These are phyloP conservation scores for Collybia nuda DNA, from an alignment of 768 basidiomycete species.

Conservation along the genomic window DNA sequence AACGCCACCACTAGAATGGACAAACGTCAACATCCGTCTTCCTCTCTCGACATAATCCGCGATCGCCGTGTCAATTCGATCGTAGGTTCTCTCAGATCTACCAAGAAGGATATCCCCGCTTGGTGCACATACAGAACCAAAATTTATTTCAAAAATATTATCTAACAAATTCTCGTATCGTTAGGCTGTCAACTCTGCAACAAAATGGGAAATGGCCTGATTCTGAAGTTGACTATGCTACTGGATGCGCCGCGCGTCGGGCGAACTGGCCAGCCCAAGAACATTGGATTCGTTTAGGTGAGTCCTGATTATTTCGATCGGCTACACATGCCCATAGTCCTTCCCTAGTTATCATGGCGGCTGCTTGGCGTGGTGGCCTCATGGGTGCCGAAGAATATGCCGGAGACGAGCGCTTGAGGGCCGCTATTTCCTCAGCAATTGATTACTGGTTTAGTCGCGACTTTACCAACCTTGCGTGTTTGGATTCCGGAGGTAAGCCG, in stretches of 20 bases:
- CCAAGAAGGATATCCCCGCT: constrained; percentile 11
- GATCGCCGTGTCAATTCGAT: constrained; percentile 16
- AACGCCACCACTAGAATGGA: constrained; percentile 9
- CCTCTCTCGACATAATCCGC: constrained; percentile 8
- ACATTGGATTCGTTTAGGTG: constrained; percentile 50
- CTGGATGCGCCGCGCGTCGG: constrained; percentile 48
- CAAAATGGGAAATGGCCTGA: constrained; percentile 44
- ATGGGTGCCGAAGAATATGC: constrained; percentile 34
- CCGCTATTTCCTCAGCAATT: constrained; percentile 39
- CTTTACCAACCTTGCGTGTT: constrained; percentile 43
- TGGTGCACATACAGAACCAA: constrained; percentile 5
- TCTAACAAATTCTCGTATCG: background rate
- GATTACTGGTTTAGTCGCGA: constrained; percentile 54
- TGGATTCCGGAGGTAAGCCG: constrained; percentile 41
- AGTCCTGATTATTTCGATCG: constrained; percentile 8
- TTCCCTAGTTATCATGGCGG: constrained; percentile 41
- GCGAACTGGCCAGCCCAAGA: constrained; percentile 60
- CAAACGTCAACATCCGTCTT: constrained; percentile 23
- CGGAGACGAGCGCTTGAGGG: constrained; percentile 28
- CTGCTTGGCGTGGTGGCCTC: constrained; percentile 51
- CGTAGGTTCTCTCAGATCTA: constrained; percentile 4
- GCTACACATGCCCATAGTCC: background rate
- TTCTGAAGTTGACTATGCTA: constrained; percentile 43
- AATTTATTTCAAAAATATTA: background rate
- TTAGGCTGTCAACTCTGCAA: constrained; percentile 17